phyloP scores from a whole-genome alignment of 2,329 filamentous ascomycete genomes.

The Aspergillus arachidicola region DNA sequence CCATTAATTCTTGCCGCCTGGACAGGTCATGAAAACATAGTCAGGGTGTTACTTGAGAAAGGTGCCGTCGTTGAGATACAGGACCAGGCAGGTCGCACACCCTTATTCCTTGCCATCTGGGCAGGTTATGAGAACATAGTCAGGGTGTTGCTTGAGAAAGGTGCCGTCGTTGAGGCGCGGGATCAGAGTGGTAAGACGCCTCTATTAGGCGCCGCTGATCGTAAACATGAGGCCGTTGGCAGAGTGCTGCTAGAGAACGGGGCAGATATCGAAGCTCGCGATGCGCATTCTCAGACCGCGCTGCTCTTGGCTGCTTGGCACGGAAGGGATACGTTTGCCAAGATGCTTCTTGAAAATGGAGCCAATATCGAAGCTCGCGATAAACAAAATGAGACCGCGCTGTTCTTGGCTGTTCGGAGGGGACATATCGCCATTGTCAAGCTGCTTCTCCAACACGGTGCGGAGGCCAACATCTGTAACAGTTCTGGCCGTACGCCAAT shows the following conservation, averaged over 20 bases:
- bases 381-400: no score
- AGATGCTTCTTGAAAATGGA: no score
- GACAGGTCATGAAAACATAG: rapidly evolving
- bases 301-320: no score
- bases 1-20: background rate
- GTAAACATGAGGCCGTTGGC: background rate
- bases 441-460: background rate
- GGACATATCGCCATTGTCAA: background rate
- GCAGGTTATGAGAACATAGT: rapidly evolving
- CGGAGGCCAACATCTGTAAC: background rate
- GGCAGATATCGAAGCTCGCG: background rate
- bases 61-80: no score
- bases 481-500: background rate
- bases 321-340: no score
- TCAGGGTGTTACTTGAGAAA: background rate
- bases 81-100: no score
- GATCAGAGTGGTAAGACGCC: background rate
- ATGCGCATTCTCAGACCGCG: no score
- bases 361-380: no score
- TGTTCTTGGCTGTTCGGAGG: background rate
- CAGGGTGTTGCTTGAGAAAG: background rate
- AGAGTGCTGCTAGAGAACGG: background rate
- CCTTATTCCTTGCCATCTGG: background rate
- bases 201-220: background rate
- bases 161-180: no score